Evolutionary conservation across 2,329 filamentous ascomycete genomes (phyloP).

Genomic region (Curvularia spicifera): DNA sequence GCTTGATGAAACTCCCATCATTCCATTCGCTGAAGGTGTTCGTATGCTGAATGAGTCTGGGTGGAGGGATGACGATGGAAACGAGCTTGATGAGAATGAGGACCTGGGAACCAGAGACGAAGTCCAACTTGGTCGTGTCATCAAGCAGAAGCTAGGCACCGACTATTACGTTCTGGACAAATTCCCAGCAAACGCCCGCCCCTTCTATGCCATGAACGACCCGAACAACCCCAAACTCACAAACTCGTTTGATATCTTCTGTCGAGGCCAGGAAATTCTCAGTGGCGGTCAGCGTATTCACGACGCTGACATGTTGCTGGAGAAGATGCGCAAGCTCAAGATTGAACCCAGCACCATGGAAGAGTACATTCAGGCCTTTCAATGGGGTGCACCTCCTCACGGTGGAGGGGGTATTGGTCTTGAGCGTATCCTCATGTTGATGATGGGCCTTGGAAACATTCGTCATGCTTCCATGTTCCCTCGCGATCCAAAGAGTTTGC

Average conservation of each 20-base stretch:
- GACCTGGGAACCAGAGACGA: slow-evolving; percentile 87
- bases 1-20: slow-evolving; percentile 81
- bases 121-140: slow-evolving; percentile 80
- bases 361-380: slow-evolving; percentile 87
- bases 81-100: slow-evolving; percentile 72
- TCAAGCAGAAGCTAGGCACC: slow-evolving; percentile 84
- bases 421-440: slow-evolving; percentile 84
- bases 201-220: slow-evolving; percentile 91
- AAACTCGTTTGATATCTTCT: slow-evolving; percentile 94
- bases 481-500: slow-evolving; percentile 86
- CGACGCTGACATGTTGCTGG: slow-evolving; percentile 73
- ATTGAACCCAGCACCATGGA: slow-evolving; percentile 84
- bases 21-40: slow-evolving; percentile 80
- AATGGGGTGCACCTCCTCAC: slow-evolving; percentile 86
- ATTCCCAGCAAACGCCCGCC: slow-evolving; percentile 81
- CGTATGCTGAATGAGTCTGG: slow-evolving; percentile 80
- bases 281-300: slow-evolving; percentile 94
- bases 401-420: slow-evolving; percentile 89
- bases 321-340: slow-evolving; percentile 76
- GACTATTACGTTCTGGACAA: slow-evolving; percentile 96
- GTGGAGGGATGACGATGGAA: slow-evolving; percentile 78
- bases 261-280: slow-evolving; percentile 90
- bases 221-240: slow-evolving; percentile 74
- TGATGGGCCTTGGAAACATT: slow-evolving; percentile 87
- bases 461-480: slow-evolving; percentile 86